Evolutionary conservation across 257 asterid species (phyloP), one percentile per base, ranked within the genome.

Genomic region (Penstemon eatonii): DNA sequence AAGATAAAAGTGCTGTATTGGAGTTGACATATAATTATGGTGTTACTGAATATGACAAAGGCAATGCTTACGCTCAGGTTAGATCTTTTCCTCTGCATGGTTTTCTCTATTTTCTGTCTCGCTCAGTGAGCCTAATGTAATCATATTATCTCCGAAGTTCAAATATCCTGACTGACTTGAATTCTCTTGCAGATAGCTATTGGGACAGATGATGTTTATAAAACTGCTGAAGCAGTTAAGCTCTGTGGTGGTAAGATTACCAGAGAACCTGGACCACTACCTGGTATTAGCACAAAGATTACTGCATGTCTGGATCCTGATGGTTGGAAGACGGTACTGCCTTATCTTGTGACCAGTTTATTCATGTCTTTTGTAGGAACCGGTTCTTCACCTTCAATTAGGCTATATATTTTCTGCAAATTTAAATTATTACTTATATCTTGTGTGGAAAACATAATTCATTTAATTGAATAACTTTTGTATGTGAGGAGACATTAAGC

Each of bases 251-350:
- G 96, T 47, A 88, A 85, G 67, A 58, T 92, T 69, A 83, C 91
- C 36, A 84, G 96, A 75, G 95, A 86, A 85, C 95, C 98, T 67
- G 97, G 98, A 60, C 98, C 97, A 5, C 60, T 92, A 61, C 98
- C 98, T 19, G 97, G 98, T n/a, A 86, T 92, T 53, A 85, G 61
- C 83, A 92, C 98, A 83, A 92, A 92, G 75, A 86, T 92, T 71
- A 82, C 92, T 41, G 98, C 98, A 5, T 90, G 96, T 81, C 83
- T 88, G 15, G 98, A 92, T 82, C 98, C 95, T 78, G 98, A 92
- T 89, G 98, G 98, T 56, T 92, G 97, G 97, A 92, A 92, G 50
- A 66, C 96, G 89, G 98, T 92, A 92, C 38, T 57, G 58, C 53
- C 54, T 76, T 75, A 58, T 54, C 78, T 63, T 74, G 25, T 55